phyloP scores from a whole-genome alignment of 768 basidiomycete genomes.

The Pulveroboletus sp. region DNA sequence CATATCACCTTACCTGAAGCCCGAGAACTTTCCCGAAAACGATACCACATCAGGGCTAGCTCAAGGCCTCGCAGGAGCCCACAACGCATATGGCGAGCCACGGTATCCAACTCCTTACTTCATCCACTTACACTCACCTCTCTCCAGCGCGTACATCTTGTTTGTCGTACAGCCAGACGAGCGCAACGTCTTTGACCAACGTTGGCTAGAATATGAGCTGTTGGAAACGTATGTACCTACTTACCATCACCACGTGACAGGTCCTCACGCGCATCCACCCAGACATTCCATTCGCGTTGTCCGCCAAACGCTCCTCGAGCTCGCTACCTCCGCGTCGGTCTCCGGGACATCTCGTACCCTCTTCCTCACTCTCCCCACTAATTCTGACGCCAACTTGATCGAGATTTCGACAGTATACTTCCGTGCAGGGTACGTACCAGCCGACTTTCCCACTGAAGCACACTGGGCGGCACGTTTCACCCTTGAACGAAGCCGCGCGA shows the following conservation, averaged over 20 bases:
- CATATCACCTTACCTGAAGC: conserved; percentile 46
- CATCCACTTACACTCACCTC: background rate
- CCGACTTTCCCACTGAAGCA: conserved; percentile 62
- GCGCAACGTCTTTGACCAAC: conserved; percentile 93
- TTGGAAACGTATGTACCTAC: conserved; percentile 56
- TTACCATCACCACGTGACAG: too few species aligned
- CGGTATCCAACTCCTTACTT: conserved; percentile 23
- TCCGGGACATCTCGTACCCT: conserved; percentile 42
- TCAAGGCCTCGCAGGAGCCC: conserved; percentile 73
- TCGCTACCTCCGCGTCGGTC: conserved; percentile 54
- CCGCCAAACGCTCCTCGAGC: conserved; percentile 71
- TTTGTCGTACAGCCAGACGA: conserved; percentile 90
- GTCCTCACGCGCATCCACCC: background rate
- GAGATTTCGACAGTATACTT: conserved; percentile 91
- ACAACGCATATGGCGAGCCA: conserved; percentile 60
- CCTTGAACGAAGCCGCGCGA: conserved; percentile 77
- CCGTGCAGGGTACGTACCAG: conserved; percentile 82
- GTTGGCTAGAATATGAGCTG: conserved; percentile 82
- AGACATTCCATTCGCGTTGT: conserved; percentile 74
- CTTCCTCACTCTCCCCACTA: conserved; percentile 24
- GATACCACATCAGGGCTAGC: conserved; percentile 65
- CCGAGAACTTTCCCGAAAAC: conserved; percentile 67
- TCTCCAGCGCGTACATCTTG: conserved; percentile 52
- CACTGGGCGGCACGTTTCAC: conserved; percentile 72
- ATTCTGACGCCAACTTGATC: conserved; percentile 20